Conservation (phyloP, 108 stramenopile species). For the Nitzschia sp. region DNA sequence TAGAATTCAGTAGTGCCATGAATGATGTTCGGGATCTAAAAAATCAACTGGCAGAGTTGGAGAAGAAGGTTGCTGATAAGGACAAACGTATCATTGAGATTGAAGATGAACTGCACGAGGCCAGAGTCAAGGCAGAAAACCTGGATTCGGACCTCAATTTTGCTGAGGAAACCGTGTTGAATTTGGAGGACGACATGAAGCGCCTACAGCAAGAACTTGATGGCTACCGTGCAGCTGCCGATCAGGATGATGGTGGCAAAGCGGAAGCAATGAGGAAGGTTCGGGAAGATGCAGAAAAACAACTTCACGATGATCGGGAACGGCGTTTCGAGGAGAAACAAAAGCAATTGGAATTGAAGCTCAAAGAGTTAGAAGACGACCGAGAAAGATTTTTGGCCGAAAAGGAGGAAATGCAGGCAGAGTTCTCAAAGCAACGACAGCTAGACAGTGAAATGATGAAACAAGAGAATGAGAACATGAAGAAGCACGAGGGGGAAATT, state of each 20-base stretch:
- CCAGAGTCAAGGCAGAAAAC: constrained; percentile 19
- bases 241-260: constrained; percentile 19
- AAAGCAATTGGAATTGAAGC: constrained; percentile 21
- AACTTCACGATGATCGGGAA: constrained; percentile 27
- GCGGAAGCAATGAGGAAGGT: constrained; percentile 18
- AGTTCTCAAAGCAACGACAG: constrained; percentile 6
- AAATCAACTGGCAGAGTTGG: constrained; percentile 20
- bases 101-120: constrained; percentile 17
- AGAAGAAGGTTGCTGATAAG: constrained; percentile 20
- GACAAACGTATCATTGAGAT: constrained; percentile 15
- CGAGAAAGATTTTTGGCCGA: constrained; percentile 12
- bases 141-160: constrained; percentile 31
- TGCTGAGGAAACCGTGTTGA: constrained; percentile 34
- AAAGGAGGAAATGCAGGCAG: constrained; percentile 17
- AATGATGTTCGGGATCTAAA: constrained; percentile 22
- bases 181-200: constrained; percentile 29
- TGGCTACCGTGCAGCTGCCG: constrained; percentile 28
- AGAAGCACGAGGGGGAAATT: constrained; percentile 15
- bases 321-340: constrained; percentile 28
- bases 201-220: constrained; percentile 31
- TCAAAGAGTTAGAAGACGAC: constrained; percentile 30
- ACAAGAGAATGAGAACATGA: not conserved
- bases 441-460: constrained; percentile 19
- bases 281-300: constrained; percentile 24
- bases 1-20: constrained; percentile 32